These are phyloP conservation scores for Penicillium desertorum DNA, from an alignment of 495 filamentous ascomycete species.

Conservation along the genomic window DNA sequence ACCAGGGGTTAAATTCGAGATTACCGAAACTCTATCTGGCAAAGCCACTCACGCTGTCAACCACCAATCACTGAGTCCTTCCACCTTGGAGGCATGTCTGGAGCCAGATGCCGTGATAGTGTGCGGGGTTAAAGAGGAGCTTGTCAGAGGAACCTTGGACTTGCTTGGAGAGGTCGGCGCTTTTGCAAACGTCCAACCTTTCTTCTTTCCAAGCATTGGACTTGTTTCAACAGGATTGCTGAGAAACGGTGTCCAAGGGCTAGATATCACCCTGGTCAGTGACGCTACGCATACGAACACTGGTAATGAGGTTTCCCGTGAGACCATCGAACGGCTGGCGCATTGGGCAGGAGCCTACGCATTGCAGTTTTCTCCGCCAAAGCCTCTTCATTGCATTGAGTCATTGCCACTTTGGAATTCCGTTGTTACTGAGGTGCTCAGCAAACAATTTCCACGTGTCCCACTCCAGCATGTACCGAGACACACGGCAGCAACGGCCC, in stretches of 20 bases:
- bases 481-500: not conserved
- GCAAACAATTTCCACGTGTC: conserved; percentile 4
- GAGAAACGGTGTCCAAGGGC: not conserved
- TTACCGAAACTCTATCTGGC: not conserved
- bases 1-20: not conserved
- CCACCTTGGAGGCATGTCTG: not conserved
- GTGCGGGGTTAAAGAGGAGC: not conserved
- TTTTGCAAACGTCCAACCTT: conserved; percentile 1
- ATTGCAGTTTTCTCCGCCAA: not conserved
- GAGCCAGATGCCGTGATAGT: not conserved
- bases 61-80: not conserved
- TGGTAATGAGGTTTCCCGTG: not conserved
- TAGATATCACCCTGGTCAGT: not conserved
- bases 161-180: not conserved
- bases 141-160: not conserved
- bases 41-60: not conserved
- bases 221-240: not conserved
- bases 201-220: not conserved
- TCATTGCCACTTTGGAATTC: conserved; percentile 4
- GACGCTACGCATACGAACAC: not conserved
- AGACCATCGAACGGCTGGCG: conserved; percentile 2
- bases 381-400: conserved; percentile 1
- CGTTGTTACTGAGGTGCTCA: not conserved
- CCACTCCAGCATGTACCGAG: not conserved
- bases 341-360: conserved; percentile 6